Evolutionary conservation across 352 stramenopile genomes (phyloP).

Genomic region (Blastocystis sp.): DNA sequence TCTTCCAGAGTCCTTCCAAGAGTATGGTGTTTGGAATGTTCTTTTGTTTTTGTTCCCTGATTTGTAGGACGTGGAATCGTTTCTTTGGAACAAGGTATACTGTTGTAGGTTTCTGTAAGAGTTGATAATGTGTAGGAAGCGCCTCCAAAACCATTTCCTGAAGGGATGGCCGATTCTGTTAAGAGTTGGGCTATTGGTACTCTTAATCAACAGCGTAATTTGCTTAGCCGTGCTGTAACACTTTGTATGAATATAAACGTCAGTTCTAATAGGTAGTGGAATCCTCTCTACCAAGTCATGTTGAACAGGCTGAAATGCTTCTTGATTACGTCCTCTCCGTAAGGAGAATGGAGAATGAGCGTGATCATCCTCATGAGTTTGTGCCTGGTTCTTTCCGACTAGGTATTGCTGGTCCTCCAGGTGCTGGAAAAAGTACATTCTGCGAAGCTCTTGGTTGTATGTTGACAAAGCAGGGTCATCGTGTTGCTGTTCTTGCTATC

Average conservation of each 20-base stretch:
- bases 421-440: conserved; percentile 92
- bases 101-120: background rate
- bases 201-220: conserved; percentile 39
- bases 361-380: conserved; percentile 56
- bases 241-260: background rate
- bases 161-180: conserved; percentile 29
- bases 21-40: background rate
- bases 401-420: conserved; percentile 80
- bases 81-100: conserved; percentile 34
- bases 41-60: background rate
- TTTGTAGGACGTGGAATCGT: background rate
- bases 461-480: conserved; percentile 74
- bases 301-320: conserved; percentile 75
- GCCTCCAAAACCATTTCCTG: conserved; percentile 25
- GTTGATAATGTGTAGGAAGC: background rate
- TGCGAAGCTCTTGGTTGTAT: conserved; percentile 86
- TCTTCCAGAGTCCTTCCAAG: background rate
- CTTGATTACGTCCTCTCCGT: conserved; percentile 73
- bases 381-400: conserved; percentile 72
- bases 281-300: conserved; percentile 24
- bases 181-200: conserved; percentile 47
- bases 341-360: conserved; percentile 64
- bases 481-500: conserved; percentile 86
- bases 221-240: conserved; percentile 56
- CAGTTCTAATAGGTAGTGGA: conserved; percentile 16